Conservation (phyloP, 2,329 filamentous ascomycete species). For the Rosellinia necatrix region DNA sequence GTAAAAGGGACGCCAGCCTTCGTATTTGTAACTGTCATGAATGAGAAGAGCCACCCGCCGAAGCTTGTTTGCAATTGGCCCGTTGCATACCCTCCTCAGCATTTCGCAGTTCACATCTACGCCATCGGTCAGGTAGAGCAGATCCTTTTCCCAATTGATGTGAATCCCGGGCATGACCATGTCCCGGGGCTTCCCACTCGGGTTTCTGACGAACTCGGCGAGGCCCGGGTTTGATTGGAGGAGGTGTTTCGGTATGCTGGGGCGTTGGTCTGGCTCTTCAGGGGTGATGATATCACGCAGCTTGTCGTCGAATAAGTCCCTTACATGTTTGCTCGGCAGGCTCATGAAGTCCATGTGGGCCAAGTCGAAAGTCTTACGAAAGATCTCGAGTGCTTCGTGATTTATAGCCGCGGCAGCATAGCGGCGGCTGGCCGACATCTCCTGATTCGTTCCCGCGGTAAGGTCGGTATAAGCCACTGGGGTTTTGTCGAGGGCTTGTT, state of each 20-base stretch:
- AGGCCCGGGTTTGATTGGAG: conserved; percentile 15
- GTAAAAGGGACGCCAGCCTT: conserved; percentile 22
- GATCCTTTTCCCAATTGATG: conserved; percentile 26
- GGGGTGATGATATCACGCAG: background rate
- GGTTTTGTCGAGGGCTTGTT: background rate
- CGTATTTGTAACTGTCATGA: conserved; percentile 20
- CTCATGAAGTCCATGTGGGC: conserved; percentile 24
- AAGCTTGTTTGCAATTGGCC: conserved; percentile 17
- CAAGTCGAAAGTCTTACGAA: conserved; percentile 21
- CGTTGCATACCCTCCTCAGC: conserved; percentile 23
- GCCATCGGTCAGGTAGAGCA: conserved; percentile 25
- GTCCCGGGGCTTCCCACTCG: conserved; percentile 7
- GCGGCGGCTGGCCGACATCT: conserved; percentile 5
- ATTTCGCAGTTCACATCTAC: conserved; percentile 20
- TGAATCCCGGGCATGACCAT: conserved; percentile 11
- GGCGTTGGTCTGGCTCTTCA: background rate
- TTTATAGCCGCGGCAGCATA: conserved; percentile 23
- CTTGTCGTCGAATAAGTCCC: conserved; percentile 10
- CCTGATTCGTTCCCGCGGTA: conserved; percentile 19
- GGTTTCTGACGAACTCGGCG: conserved; percentile 12
- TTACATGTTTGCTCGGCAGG: conserved; percentile 20
- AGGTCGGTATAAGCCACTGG: conserved; percentile 22
- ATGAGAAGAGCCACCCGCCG: conserved; percentile 24
- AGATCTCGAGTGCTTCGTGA: conserved; percentile 18
- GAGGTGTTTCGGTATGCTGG: conserved; percentile 1